These are phyloP conservation scores for Podila verticillata DNA, from an alignment of 192 early-diverging fungal genomes.

Conservation along the genomic window DNA sequence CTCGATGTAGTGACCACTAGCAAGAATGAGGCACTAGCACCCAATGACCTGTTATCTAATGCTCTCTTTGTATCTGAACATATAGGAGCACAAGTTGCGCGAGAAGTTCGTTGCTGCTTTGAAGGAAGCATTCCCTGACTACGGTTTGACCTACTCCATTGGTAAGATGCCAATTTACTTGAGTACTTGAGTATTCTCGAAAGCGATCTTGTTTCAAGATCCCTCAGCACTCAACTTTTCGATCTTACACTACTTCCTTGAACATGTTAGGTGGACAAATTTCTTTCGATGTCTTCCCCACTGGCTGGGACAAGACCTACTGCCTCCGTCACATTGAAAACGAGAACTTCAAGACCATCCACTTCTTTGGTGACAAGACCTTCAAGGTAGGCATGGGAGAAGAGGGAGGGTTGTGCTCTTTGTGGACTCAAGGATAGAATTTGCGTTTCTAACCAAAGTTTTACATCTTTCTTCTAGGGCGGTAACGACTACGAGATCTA, in stretches of 20 bases:
- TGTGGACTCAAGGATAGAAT: too few relatives aligned
- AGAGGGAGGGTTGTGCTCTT: background rate
- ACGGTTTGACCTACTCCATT: slow-evolving; percentile 93
- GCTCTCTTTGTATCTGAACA: background rate
- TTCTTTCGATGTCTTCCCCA: slow-evolving; percentile 98
- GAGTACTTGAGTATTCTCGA: background rate
- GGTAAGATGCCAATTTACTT: slow-evolving; percentile 51
- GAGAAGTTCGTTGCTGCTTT: slow-evolving; percentile 86
- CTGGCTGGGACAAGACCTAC: slow-evolving; percentile 99
- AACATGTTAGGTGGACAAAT: slow-evolving; percentile 85
- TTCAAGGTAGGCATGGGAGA: slow-evolving; percentile 61
- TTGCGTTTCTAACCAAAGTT: too few relatives aligned
- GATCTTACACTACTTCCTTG: background rate
- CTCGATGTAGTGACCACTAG: background rate
- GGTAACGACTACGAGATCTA: slow-evolving; percentile 99
- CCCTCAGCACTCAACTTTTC: background rate
- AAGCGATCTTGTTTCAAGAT: too few relatives aligned
- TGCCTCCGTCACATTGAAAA: slow-evolving; percentile 89
- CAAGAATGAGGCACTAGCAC: background rate
- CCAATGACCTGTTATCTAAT: background rate
- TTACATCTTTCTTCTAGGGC: slow-evolving; percentile 58
- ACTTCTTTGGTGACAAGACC: slow-evolving; percentile 99
- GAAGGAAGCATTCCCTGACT: slow-evolving; percentile 85
- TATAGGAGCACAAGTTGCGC: slow-evolving; percentile 78
- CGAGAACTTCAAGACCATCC: slow-evolving; percentile 89